A percentile compares a stretch with the other conserved stretches of the same genome.
Conservation (phyloP, 495 filamentous ascomycete species). For the Saxophila tyrrhenica region DNA sequence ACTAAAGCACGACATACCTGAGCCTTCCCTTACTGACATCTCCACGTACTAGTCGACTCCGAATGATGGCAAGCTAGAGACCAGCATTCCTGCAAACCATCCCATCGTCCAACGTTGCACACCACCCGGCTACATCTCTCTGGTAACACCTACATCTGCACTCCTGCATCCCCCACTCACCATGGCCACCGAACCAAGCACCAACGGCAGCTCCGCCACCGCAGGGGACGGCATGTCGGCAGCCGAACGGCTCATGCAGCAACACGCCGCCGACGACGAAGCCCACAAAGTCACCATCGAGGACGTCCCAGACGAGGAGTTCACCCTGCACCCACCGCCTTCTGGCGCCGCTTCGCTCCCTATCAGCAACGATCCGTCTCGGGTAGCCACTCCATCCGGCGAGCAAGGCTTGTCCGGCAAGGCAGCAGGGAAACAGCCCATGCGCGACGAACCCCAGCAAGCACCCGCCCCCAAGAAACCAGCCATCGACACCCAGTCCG, state of each 20-base stretch:
- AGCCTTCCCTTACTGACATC: background rate
- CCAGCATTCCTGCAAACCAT: background rate
- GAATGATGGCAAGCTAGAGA: background rate
- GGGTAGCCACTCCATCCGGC: constrained; percentile 27
- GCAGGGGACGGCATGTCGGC: constrained; percentile 32
- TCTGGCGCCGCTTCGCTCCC: constrained; percentile 31
- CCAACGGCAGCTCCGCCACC: constrained; percentile 30
- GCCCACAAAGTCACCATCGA: constrained; percentile 60
- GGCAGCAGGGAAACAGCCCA: constrained; percentile 52
- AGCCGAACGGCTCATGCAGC: constrained; percentile 66
- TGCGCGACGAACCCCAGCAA: constrained; percentile 26
- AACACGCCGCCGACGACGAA: constrained; percentile 54
- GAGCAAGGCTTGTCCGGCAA: constrained; percentile 40
- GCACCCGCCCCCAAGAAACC: constrained; percentile 26
- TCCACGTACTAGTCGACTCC: background rate
- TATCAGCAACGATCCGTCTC: constrained; percentile 21
- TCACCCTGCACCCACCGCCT: constrained; percentile 47
- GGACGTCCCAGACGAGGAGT: constrained; percentile 71
- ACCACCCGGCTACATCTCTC: constrained; percentile 6
- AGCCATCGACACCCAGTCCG: constrained; percentile 66
- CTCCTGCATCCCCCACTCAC: no score
- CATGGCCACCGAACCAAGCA: constrained; percentile 23
- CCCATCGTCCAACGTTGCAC: background rate
- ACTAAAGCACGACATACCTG: no score
- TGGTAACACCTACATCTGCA: constrained; percentile 4